Evolutionary conservation across 23 red algal genomes (phyloP).

Genomic region (Gracilaria gracilis): DNA sequence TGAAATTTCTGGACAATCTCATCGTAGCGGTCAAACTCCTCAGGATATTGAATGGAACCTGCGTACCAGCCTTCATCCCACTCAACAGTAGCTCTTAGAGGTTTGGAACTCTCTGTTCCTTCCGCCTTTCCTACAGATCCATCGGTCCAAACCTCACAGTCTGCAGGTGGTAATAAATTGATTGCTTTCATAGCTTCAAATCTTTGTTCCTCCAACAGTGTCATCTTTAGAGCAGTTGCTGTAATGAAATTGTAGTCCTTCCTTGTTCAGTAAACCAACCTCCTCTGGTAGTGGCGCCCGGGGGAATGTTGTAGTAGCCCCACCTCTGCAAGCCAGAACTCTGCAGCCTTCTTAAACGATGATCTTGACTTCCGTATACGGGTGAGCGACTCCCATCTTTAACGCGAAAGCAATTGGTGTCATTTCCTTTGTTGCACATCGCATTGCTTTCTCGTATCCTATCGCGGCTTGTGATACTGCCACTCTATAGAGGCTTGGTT

Average conservation of each 20-base stretch:
- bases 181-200: background rate
- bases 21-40: background rate
- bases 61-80: slow-evolving; percentile 6
- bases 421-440: background rate
- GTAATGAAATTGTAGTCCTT: background rate
- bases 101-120: background rate
- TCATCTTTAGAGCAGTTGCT: background rate
- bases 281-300: background rate
- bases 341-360: background rate
- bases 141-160: background rate
- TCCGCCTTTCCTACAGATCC: background rate
- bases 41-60: background rate
- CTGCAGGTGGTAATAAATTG: background rate
- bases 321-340: background rate
- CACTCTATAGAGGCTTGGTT: no score
- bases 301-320: background rate
- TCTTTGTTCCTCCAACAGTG: background rate
- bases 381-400: background rate
- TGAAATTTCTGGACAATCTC: background rate
- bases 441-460: background rate
- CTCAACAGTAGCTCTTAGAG: background rate
- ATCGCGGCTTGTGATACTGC: no score
- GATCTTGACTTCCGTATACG: background rate
- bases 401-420: background rate
- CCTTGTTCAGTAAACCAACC: background rate